phyloP scores from a whole-genome alignment of 2,329 filamentous ascomycete species.

The Trichoderma sp. region DNA sequence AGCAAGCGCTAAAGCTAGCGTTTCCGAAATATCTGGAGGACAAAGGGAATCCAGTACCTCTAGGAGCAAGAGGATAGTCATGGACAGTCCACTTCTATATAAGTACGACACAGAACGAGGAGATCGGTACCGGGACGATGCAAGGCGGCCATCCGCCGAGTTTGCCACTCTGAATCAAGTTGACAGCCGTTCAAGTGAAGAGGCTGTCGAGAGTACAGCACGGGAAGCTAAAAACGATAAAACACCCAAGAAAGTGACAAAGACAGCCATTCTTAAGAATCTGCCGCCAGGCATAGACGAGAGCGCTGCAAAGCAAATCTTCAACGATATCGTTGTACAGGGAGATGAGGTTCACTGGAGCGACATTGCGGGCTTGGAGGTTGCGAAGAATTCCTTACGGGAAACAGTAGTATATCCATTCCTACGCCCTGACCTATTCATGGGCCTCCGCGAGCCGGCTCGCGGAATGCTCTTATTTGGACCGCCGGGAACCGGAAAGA shows the following conservation, averaged over 20 bases:
- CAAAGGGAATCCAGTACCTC: neutral
- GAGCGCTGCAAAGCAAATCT: conserved; percentile 79
- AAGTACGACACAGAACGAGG: neutral
- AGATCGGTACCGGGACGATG: neutral
- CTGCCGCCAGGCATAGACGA: conserved; percentile 80
- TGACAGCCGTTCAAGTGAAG: conserved; percentile 44
- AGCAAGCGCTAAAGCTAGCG: neutral
- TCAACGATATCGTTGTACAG: conserved; percentile 92
- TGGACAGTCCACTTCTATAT: neutral
- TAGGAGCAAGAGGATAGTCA: neutral
- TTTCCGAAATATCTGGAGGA: neutral
- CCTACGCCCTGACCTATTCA: conserved; percentile 89
- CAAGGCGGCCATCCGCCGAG: neutral
- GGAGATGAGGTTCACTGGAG: conserved; percentile 94
- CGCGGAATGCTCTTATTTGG: conserved; percentile 95
- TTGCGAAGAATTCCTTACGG: conserved; percentile 86
- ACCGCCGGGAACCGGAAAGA: conserved; percentile 96
- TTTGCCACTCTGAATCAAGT: conserved; percentile 26
- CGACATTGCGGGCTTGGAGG: conserved; percentile 86
- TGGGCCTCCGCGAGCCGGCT: conserved; percentile 89
- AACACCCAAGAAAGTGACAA: conserved; percentile 57
- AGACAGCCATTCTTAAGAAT: conserved; percentile 66
- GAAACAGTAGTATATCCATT: conserved; percentile 98
- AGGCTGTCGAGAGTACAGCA: conserved; percentile 29
- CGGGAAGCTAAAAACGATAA: conserved; percentile 30